Conservation (phyloP, 495 filamentous ascomycete genomes). For the Friedmanniomyces endolithicus region DNA sequence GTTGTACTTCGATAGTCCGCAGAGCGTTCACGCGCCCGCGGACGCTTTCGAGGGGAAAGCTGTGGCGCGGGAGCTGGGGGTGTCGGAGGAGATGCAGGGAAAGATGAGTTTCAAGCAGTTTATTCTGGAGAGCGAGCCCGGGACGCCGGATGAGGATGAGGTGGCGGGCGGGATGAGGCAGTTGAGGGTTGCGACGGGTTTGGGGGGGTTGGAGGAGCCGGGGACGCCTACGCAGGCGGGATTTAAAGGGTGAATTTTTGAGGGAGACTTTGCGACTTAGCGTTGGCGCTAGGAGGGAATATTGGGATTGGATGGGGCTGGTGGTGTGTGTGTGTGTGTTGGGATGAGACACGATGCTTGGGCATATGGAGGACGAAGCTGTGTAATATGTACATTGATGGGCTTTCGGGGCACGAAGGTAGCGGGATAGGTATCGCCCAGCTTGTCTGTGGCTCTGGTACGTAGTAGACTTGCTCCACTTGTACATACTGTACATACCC, state of each 20-base stretch:
- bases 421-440: no score
- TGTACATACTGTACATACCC: no score
- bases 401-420: no score
- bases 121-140: conserved; percentile 8
- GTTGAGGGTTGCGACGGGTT: conserved; percentile 4
- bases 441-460: no score
- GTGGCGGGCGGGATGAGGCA: conserved; percentile 5
- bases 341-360: no score
- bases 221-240: conserved; percentile 9
- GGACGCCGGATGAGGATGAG: conserved; percentile 8
- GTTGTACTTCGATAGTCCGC: conserved; percentile 19
- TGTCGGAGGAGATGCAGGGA: neutral
- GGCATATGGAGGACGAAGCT: no score
- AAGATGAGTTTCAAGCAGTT: conserved; percentile 17
- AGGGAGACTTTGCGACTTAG: neutral
- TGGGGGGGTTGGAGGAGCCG: conserved; percentile 1
- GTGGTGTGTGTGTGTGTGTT: no score
- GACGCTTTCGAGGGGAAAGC: neutral
- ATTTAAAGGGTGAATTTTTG: neutral
- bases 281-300: neutral
- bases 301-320: no score
- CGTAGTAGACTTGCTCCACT: no score
- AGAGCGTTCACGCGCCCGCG: neutral
- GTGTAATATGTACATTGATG: no score
- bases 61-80: neutral